Base-by-base conservation (phyloP, 202 grass and related monocot species). In the Digitaria exilis region DNA sequence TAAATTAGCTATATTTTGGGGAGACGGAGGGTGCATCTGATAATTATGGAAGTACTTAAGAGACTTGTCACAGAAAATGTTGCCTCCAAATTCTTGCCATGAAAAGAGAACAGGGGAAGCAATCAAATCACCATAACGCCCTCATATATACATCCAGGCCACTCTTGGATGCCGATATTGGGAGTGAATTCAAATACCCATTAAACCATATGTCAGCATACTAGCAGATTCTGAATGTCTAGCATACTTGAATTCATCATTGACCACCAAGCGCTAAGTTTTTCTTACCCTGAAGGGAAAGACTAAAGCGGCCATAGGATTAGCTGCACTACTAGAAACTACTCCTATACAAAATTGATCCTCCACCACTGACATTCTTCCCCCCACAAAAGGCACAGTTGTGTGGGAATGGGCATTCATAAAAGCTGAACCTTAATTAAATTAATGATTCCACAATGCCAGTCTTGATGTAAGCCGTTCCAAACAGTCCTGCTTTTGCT, bases 261-360 rank as follows among this genome's bases (percentile, higher is more conserved):
- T 57, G 6, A 25, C 16, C 5, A n/a, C 54, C 13, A 51, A 50
- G n/a, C n/a, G n/a, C n/a, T n/a, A n/a, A n/a, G n/a, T n/a, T n/a
- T n/a, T n/a, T n/a, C n/a, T n/a, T n/a, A n/a, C n/a, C n/a, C n/a
- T n/a, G n/a, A n/a, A 32, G 34, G 18, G 18, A 65, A 74, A 60
- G 52, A 84, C 5, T 25, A 9, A 41, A 22, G 28, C 51, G 48
- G 35, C 30, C 54, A 72, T 42, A 42, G 25, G 46, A 66, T 80
- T 51, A 35, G 39, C 49, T 80, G 61, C 84, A 59, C 12, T 15
- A 22, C 25, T 72, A 51, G 8, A 72, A 12, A 51, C 24, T 58
- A n/a, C n/a, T n/a, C n/a, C n/a, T n/a, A 66, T 57, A 82, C 81
- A 78, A 73, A 89, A 86, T 32, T 78, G 30, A 73, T 49, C 39